Conservation (phyloP, 2,329 filamentous ascomycete species). For the Xylariaceae sp. region DNA sequence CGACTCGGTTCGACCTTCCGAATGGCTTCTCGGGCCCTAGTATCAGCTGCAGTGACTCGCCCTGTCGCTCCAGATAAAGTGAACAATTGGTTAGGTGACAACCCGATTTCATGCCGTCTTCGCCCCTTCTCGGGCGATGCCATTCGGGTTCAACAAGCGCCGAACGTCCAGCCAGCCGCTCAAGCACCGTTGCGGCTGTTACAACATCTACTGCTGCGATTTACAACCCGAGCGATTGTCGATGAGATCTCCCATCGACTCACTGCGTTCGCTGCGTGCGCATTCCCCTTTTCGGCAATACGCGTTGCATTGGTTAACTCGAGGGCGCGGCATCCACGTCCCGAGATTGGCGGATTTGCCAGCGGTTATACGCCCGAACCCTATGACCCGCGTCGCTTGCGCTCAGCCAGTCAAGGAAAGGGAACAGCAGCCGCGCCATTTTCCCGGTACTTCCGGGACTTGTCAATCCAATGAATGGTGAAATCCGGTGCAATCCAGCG, state of each 20-base stretch:
- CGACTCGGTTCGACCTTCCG: constrained; percentile 5
- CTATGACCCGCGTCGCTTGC: constrained; percentile 12
- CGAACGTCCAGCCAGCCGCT: background rate
- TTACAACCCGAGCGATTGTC: background rate
- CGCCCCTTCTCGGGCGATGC: background rate
- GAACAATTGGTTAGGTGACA: background rate
- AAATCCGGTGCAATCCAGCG: background rate
- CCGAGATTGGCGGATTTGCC: constrained; percentile 21
- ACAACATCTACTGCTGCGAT: background rate
- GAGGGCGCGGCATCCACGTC: constrained; percentile 5
- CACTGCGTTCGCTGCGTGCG: no score
- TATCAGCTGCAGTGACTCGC: background rate
- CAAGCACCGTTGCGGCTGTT: background rate
- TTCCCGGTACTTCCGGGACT: background rate
- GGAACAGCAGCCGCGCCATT: constrained; percentile 10
- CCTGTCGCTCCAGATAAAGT: background rate
- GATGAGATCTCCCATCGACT: background rate
- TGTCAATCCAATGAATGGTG: background rate
- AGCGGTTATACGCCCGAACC: constrained; percentile 27
- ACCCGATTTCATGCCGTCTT: background rate
- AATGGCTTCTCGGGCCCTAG: background rate
- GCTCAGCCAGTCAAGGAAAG: constrained; percentile 16
- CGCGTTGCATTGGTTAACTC: background rate
- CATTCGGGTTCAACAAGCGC: background rate
- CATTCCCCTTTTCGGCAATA: background rate